Conservation (phyloP, 192 early-diverging fungal genomes). For the Linnemannia zychae region DNA sequence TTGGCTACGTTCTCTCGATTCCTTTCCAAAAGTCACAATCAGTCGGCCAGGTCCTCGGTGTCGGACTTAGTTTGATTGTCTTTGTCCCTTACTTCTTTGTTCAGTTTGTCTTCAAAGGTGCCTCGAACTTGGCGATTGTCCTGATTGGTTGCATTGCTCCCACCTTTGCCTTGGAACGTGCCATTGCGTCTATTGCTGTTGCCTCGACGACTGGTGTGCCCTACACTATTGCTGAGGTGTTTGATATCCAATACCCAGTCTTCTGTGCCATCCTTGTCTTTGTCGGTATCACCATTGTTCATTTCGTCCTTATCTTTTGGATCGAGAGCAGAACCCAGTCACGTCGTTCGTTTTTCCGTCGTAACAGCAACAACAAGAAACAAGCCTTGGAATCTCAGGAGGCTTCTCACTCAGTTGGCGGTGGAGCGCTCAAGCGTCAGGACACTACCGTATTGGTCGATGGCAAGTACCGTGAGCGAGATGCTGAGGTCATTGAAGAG, state of each 20-base stretch:
- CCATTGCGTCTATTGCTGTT: constrained; percentile 49
- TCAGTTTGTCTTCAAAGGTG: constrained; percentile 56
- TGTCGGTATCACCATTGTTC: constrained; percentile 67
- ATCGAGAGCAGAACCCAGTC: constrained; percentile 50
- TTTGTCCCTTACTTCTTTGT: constrained; percentile 63
- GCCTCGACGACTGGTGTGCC: constrained; percentile 59
- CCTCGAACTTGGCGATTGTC: constrained; percentile 34
- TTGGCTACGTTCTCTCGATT: constrained; percentile 54
- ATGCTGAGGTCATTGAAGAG: constrained; percentile 51
- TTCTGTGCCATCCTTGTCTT: constrained; percentile 76
- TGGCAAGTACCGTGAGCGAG: constrained; percentile 45
- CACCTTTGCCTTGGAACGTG: constrained; percentile 45
- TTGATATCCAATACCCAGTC: constrained; percentile 73
- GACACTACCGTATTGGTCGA: constrained; percentile 29
- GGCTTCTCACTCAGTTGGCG: too few relatives aligned
- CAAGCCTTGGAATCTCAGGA: not conserved
- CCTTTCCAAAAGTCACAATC: constrained; percentile 50
- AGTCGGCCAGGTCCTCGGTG: constrained; percentile 54
- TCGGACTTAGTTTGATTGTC: constrained; percentile 47
- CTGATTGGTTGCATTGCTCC: constrained; percentile 41
- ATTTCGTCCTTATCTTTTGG: constrained; percentile 37
- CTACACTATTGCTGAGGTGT: constrained; percentile 77
- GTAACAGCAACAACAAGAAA: not conserved
- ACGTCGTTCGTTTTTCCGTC: constrained; percentile 39
- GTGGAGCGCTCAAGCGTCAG: not conserved